A percentile compares a stretch with the other conserved stretches of the same genome.
These are phyloP conservation scores for Paraglomus brasilianum DNA, from an alignment of 192 early-diverging fungal species.

Conservation along the genomic window DNA sequence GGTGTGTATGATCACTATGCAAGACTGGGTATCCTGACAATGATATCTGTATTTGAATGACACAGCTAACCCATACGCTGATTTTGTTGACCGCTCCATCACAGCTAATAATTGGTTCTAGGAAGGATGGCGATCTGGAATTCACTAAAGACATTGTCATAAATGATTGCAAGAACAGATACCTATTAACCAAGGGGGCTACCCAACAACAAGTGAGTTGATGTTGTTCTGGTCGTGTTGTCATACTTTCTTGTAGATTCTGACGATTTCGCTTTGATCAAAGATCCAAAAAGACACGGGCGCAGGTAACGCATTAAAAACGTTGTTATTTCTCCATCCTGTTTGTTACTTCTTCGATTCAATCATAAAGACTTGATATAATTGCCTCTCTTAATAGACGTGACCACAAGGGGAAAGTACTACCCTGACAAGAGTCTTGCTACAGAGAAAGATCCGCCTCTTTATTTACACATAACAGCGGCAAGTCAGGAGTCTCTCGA, in stretches of 20 bases:
- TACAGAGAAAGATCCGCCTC: slow-evolving; percentile 73
- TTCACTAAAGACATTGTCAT: slow-evolving; percentile 72
- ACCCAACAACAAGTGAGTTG: slow-evolving; percentile 58
- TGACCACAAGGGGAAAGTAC: slow-evolving; percentile 82
- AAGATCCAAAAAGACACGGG: slow-evolving; percentile 75
- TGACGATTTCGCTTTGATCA: background rate
- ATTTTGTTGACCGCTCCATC: too few species aligned
- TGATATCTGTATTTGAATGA: background rate
- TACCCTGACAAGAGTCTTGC: slow-evolving; percentile 72
- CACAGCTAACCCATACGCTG: background rate
- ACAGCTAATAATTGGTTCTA: too few species aligned
- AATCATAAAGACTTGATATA: too few species aligned
- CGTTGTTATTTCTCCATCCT: background rate
- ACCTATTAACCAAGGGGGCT: slow-evolving; percentile 72
- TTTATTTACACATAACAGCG: slow-evolving; percentile 78
- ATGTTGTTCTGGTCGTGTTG: background rate
- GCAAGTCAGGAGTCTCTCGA: slow-evolving; percentile 64
- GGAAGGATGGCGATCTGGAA: slow-evolving; percentile 42
- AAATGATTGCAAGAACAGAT: slow-evolving; percentile 80
- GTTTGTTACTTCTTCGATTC: too few species aligned
- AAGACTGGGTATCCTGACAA: too few species aligned
- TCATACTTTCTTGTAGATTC: background rate
- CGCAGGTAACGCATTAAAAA: slow-evolving; percentile 47
- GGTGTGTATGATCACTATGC: slow-evolving; percentile 2
- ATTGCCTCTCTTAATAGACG: slow-evolving; percentile 39